phyloP scores from a whole-genome alignment of 2,329 filamentous ascomycete species.

The Paracorniculantispora psalliotae region DNA sequence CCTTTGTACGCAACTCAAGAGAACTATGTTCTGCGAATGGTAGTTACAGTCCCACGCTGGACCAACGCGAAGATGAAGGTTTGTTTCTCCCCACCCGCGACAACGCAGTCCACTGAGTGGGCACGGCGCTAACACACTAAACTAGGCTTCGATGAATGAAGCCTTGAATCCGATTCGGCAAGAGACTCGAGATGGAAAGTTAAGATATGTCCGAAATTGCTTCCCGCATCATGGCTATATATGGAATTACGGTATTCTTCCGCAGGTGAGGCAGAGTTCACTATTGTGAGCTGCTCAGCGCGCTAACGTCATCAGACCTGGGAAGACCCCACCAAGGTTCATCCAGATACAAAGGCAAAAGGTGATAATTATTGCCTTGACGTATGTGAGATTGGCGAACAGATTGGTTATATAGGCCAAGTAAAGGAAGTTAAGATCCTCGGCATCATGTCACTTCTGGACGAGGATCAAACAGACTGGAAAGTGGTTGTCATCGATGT shows the following conservation, averaged over 20 bases:
- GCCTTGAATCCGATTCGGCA: too few relatives aligned
- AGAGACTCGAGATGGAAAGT: too few relatives aligned
- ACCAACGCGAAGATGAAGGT: slow-evolving; percentile 99
- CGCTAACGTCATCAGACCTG: slow-evolving; percentile 23
- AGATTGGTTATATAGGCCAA: slow-evolving; percentile 20
- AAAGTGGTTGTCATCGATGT: slow-evolving; percentile 21
- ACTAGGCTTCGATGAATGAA: too few relatives aligned
- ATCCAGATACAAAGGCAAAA: slow-evolving; percentile 18
- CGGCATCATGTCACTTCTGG: slow-evolving; percentile 19
- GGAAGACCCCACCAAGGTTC: slow-evolving; percentile 23
- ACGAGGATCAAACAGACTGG: slow-evolving; percentile 22
- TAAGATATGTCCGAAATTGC: too few relatives aligned
- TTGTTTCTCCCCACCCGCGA: too few relatives aligned
- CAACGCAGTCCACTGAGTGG: too few relatives aligned
- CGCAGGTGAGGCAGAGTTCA: too few relatives aligned
- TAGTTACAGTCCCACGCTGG: slow-evolving; percentile 99
- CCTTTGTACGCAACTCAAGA: slow-evolving; percentile 64
- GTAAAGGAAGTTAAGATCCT: slow-evolving; percentile 24
- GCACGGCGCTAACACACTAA: too few relatives aligned
- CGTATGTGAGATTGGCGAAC: slow-evolving; percentile 22
- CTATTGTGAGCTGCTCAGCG: too few relatives aligned
- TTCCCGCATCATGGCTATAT: too few relatives aligned
- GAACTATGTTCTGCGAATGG: slow-evolving; percentile 96
- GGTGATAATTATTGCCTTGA: slow-evolving; percentile 25
- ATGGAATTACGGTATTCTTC: too few relatives aligned